phyloP scores from a whole-genome alignment of 345 rosid species.

The Pistacia atlantica region DNA sequence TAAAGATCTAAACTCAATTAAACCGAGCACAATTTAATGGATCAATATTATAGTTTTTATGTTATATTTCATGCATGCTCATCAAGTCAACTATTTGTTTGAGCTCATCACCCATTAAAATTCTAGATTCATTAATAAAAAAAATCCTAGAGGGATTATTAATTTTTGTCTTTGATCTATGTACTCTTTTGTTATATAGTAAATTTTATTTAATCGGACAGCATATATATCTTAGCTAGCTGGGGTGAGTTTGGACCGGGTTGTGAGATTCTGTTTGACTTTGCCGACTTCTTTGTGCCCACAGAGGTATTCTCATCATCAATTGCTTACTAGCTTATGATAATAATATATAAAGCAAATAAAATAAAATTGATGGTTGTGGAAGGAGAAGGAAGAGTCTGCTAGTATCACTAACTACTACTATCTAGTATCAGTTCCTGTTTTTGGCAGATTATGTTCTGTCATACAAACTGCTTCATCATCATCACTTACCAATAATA shows the following conservation, averaged over 20 bases:
- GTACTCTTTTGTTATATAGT: no score
- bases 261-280: constrained; percentile 26
- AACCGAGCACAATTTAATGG: no score
- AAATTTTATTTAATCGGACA: not conserved
- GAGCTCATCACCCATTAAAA: no score
- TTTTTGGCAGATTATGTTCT: constrained; percentile 9
- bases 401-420: constrained; percentile 26
- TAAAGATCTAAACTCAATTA: no score
- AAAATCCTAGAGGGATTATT: no score
- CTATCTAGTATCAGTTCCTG: constrained; percentile 14
- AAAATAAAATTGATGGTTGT: not conserved
- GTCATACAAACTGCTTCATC: constrained; percentile 22
- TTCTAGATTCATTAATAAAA: no score
- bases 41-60: no score
- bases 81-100: no score
- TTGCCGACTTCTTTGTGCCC: constrained; percentile 10
- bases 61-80: no score
- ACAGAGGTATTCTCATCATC: not conserved
- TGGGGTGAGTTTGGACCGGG: not conserved
- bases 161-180: no score
- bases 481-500: constrained; percentile 13
- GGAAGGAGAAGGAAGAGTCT: not conserved
- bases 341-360: not conserved
- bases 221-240: no score
- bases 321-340: no score